Conservation (phyloP, 164 flowering plant genomes). For the Hamamelis virginiana region DNA sequence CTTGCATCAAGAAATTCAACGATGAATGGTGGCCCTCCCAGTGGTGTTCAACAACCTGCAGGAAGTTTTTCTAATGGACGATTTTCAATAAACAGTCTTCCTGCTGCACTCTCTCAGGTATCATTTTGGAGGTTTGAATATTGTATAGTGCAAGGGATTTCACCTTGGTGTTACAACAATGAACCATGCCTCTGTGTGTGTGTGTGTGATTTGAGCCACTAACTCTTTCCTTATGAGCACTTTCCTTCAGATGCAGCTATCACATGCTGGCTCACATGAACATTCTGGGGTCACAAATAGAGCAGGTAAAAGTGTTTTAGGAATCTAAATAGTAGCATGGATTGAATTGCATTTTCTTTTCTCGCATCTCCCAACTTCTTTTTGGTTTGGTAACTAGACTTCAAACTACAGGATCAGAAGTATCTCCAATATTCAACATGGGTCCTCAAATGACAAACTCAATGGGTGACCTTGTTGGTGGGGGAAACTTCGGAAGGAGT, state of each 20-base stretch:
- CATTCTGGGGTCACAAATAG: conserved; percentile 35
- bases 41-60: conserved; percentile 32
- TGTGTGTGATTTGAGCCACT: background rate
- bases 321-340: conserved; percentile 5
- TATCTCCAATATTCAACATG: conserved; percentile 32
- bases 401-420: conserved; percentile 27
- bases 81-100: conserved; percentile 31
- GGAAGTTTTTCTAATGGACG: conserved; percentile 36
- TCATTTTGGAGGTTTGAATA: background rate
- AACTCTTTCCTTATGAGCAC: background rate
- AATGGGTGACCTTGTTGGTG: conserved; percentile 33
- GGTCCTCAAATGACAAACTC: conserved; percentile 31
- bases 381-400: conserved; percentile 19
- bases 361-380: conserved; percentile 8
- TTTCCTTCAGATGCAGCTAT: conserved; percentile 26
- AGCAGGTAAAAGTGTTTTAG: conserved; percentile 34
- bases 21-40: conserved; percentile 26
- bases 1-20: conserved; percentile 38
- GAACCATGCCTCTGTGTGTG: too few species aligned
- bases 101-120: conserved; percentile 43
- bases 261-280: conserved; percentile 35
- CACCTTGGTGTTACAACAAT: background rate
- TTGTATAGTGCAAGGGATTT: background rate
- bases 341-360: background rate
- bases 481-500: conserved; percentile 31